phyloP scores from a whole-genome alignment of 495 filamentous ascomycete genomes.

The Penicillium coffeae region DNA sequence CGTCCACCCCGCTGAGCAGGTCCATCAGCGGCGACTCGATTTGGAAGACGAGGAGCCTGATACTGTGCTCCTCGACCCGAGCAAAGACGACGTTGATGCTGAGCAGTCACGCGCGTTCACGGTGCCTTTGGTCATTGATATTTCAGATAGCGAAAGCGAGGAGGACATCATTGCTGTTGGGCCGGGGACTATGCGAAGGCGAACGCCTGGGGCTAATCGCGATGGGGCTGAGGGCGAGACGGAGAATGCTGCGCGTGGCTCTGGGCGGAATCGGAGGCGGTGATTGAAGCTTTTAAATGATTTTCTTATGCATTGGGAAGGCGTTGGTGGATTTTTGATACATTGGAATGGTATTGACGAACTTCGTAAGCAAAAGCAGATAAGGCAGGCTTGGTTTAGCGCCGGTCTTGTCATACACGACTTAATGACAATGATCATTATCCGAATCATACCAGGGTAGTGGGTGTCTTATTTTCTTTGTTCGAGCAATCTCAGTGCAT shows the following conservation, averaged over 20 bases:
- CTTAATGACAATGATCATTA: not conserved
- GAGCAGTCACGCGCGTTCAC: constrained; percentile 62
- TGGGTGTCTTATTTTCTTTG: too few species aligned
- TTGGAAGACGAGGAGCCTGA: constrained; percentile 88
- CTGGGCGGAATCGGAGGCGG: constrained; percentile 16
- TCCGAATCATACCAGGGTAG: not conserved
- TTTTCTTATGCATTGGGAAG: constrained; percentile 1
- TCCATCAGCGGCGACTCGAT: constrained; percentile 84
- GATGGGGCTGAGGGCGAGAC: constrained; percentile 41
- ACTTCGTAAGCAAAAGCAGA: too few species aligned
- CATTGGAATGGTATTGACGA: too few species aligned
- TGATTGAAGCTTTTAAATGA: constrained; percentile 20
- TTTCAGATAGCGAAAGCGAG: constrained; percentile 71
- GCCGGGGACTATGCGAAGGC: constrained; percentile 75
- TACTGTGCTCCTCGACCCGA: constrained; percentile 69
- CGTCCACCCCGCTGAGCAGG: constrained; percentile 91
- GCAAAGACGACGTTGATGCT: constrained; percentile 46
- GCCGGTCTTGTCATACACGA: not conserved
- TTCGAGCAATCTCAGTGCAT: too few species aligned
- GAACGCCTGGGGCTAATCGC: constrained; percentile 59
- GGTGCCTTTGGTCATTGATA: constrained; percentile 83
- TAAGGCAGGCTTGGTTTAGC: too few species aligned
- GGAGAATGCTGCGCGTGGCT: constrained; percentile 28
- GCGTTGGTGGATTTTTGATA: constrained; percentile 10
- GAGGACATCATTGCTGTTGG: constrained; percentile 87